A percentile compares a stretch with the other conserved stretches of the same genome.
Evolutionary conservation across 1,284 basidiomycete genomes (phyloP).

Genomic region (Melampsora larici-populina): DNA sequence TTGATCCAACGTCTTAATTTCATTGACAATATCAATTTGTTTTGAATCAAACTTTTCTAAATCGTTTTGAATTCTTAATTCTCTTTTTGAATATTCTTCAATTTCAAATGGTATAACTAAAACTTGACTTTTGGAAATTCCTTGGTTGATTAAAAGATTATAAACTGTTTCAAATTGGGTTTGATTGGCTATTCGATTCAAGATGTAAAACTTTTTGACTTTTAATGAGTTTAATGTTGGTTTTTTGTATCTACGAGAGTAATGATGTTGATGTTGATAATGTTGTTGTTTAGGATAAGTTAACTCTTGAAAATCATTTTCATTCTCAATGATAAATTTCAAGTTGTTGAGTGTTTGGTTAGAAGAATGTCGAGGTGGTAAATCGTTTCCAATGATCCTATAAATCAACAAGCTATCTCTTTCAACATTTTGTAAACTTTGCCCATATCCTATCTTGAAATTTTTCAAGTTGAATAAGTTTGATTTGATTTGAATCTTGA

Average conservation of each 20-base stretch:
- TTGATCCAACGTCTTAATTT: conserved; percentile 39
- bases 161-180: no score
- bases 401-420: conserved; percentile 52
- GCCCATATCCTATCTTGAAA: background rate
- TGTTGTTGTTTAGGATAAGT: background rate
- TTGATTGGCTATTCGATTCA: conserved; percentile 51
- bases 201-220: conserved; percentile 52
- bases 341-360: conserved; percentile 52
- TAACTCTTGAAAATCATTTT: conserved; percentile 48
- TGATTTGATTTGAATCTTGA: background rate
- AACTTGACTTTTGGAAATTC: conserved; percentile 48
- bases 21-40: conserved; percentile 25
- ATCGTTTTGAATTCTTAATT: background rate
- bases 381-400: conserved; percentile 52
- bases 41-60: conserved; percentile 8
- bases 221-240: conserved; percentile 19
- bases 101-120: conserved; percentile 51
- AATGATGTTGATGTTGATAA: background rate
- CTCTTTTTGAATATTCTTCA: conserved; percentile 48
- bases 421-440: conserved; percentile 43
- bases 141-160: conserved; percentile 48
- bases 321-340: conserved; percentile 51
- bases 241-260: background rate
- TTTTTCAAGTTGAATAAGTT: background rate
- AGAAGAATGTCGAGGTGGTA: conserved; percentile 51